Conservation (phyloP, 108 stramenopile genomes). For the Cyclotella distinguenda region DNA sequence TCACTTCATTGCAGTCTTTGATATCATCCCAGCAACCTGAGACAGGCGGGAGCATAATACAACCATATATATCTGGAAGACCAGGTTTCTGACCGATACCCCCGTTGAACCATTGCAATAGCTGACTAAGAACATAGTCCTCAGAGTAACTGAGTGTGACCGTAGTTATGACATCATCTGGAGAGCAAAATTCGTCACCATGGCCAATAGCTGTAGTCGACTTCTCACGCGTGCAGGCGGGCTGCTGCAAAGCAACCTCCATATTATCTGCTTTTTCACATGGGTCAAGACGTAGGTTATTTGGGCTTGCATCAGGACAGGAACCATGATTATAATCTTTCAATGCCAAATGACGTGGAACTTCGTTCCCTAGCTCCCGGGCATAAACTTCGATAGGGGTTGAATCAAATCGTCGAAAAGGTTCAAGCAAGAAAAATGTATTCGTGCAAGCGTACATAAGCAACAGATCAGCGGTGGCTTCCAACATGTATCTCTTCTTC, state of each 20-base stretch:
- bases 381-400: slow-evolving; percentile 87
- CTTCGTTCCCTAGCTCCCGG: slow-evolving; percentile 82
- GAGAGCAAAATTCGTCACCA: slow-evolving; percentile 50
- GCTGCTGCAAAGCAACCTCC: too few species aligned
- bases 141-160: slow-evolving; percentile 75
- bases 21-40: slow-evolving; percentile 42
- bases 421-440: slow-evolving; percentile 73
- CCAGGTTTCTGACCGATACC: slow-evolving; percentile 80
- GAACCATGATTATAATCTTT: not conserved
- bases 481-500: slow-evolving; percentile 66
- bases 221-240: too few species aligned
- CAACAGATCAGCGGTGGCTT: slow-evolving; percentile 82
- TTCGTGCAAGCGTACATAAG: slow-evolving; percentile 78
- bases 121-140: slow-evolving; percentile 83
- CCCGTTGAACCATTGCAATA: slow-evolving; percentile 89
- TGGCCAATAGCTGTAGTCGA: not conserved
- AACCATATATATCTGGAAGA: slow-evolving; percentile 74
- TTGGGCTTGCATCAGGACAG: not conserved
- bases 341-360: slow-evolving; percentile 52
- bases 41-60: slow-evolving; percentile 69
- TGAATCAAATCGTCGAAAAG: slow-evolving; percentile 71
- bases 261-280: too few species aligned
- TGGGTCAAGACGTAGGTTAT: not conserved
- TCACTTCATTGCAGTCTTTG: slow-evolving; percentile 27
- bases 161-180: slow-evolving; percentile 76